Base-by-base conservation (phyloP, 768 basidiomycete species). In the Trametes cubensis region DNA sequence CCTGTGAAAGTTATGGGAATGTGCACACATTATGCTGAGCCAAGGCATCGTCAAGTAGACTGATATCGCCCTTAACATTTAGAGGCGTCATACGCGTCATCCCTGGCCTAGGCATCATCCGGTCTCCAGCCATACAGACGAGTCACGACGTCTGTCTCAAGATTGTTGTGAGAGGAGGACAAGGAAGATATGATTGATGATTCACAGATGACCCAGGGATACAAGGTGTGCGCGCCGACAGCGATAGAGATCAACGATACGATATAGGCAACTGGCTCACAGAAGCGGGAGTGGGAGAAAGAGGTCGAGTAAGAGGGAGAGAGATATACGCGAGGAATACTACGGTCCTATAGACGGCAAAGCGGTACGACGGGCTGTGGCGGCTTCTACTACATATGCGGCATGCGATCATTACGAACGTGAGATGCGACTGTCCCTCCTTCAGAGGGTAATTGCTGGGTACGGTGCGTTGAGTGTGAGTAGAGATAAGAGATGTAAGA, bases 361-460 rank as follows among this genome's bases (percentile, higher is more conserved):
- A 58, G 62, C 52, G 21, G 38, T 64, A 49, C 45, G 45, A 58
- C 51, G 48, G 45, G 58, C 63, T 64, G 63, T 26, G 58, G 63
- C 58, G 63, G 58, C 63, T 64, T 64, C 63, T 64, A 60, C 63
- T 60, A 64, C 63, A 64, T 60, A 62, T 63, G 62, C 62, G 62
- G 45, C 61, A 58, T 63, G 63, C 52, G 56, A 54, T 61, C 59
- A 65, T 65, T 56, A 65, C 52, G 64, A 55, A 49, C 54, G 63
- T 64, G 55, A 64, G 42, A 60, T 64, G 62, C 62, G 62, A 64
- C 45, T 48, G 48, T 58, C 55, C 63, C 63, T 64, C 63, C 63
- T 64, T 70, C 66, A 68, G 69, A 70, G 69, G 66, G 66, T 44
- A 45, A 66, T 51, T 67, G 64, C 64, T 66, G 62, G 64, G 66